Evolutionary conservation across 2,329 filamentous ascomycete species (phyloP).

Genomic region (Ascochyta koolunga): DNA sequence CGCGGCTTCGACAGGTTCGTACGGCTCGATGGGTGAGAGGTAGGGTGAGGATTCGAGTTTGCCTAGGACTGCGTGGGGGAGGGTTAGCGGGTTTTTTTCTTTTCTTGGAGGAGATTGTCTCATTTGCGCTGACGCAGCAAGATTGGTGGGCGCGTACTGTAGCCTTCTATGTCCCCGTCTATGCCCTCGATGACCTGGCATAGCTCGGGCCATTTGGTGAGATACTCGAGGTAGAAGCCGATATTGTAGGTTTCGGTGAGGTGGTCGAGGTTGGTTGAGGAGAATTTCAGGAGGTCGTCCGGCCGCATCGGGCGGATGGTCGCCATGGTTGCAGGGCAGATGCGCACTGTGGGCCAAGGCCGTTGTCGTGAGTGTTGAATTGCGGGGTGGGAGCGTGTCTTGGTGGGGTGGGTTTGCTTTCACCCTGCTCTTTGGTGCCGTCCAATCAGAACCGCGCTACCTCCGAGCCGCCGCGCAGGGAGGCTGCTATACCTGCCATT

Average conservation of each 20-base stretch:
- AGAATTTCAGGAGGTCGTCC: constrained; percentile 82
- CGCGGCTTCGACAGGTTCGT: constrained; percentile 60
- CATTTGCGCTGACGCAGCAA: background rate
- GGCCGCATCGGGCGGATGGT: constrained; percentile 77
- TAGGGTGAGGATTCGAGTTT: constrained; percentile 87
- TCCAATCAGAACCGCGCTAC: constrained; percentile 5
- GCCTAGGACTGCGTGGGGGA: constrained; percentile 75
- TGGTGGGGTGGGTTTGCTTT: constrained; percentile 9
- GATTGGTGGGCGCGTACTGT: constrained; percentile 67
- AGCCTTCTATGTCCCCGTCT: constrained; percentile 88
- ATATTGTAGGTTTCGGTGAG: constrained; percentile 98
- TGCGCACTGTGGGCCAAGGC: background rate
- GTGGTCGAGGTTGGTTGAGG: constrained; percentile 92
- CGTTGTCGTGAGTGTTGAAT: background rate
- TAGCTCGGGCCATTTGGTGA: constrained; percentile 92
- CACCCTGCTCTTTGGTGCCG: background rate
- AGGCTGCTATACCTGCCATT: too few species aligned
- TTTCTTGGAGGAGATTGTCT: too few species aligned
- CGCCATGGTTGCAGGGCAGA: constrained; percentile 64
- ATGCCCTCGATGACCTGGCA: constrained; percentile 91
- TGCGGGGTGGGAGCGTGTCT: background rate
- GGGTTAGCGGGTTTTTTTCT: constrained; percentile 1
- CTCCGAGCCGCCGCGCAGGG: background rate
- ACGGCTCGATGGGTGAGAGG: constrained; percentile 73
- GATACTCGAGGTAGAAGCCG: constrained; percentile 93